phyloP scores from a whole-genome alignment of 768 basidiomycete genomes.

The Mycena venus region DNA sequence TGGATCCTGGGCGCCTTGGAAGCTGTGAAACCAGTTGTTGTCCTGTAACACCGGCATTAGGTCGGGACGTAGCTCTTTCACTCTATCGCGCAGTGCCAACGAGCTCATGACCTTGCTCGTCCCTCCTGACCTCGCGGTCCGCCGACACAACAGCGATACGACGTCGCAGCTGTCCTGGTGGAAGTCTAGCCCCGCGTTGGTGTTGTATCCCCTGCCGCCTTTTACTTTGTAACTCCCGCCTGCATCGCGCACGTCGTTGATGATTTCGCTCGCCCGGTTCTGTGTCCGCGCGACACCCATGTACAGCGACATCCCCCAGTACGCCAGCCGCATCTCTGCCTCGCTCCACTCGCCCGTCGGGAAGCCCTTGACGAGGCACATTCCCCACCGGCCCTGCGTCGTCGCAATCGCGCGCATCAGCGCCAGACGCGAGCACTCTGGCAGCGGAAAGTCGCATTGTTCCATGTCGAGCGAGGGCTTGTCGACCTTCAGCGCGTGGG shows the following conservation, averaged over 20 bases:
- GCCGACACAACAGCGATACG: conserved; percentile 18
- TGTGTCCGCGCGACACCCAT: conserved; percentile 20
- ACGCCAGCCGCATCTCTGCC: conserved; percentile 11
- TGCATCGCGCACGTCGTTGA: conserved; percentile 20
- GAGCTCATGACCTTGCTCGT: conserved; percentile 23
- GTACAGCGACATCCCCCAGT: conserved; percentile 19
- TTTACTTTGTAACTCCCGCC: conserved; percentile 14
- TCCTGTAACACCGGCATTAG: conserved; percentile 10
- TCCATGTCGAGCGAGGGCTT: conserved; percentile 14
- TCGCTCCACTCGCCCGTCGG: conserved; percentile 14
- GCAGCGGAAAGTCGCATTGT: conserved; percentile 10
- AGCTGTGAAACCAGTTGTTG: conserved; percentile 18
- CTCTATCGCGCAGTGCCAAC: conserved; percentile 4
- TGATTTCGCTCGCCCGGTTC: conserved; percentile 20
- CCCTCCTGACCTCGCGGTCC: conserved; percentile 7
- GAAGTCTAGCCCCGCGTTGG: conserved; percentile 15
- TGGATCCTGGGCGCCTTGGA: conserved; percentile 8
- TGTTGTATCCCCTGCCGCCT: conserved; percentile 16
- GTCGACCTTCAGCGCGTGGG: background rate
- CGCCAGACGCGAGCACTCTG: conserved; percentile 7
- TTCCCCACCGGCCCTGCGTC: conserved; percentile 15
- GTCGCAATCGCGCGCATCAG: conserved; percentile 4
- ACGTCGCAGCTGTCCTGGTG: conserved; percentile 21
- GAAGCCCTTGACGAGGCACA: conserved; percentile 12
- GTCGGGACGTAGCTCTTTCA: conserved; percentile 5